Evolutionary conservation across 2,329 filamentous ascomycete genomes (phyloP).

Genomic region (Cladosporium sp.): DNA sequence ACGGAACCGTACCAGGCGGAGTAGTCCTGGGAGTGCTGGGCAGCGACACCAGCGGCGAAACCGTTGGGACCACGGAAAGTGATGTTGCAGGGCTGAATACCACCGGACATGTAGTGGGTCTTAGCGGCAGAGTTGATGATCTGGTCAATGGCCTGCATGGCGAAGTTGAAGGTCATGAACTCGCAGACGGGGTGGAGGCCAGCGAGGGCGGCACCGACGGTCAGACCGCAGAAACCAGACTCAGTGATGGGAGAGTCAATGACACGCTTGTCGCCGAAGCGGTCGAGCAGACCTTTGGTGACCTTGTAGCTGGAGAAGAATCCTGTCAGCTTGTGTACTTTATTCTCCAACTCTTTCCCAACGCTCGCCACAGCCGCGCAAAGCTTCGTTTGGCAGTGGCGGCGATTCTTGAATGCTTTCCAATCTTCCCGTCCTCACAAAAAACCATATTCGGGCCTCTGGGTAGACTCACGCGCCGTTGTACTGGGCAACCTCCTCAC

Average conservation of each 20-base stretch:
- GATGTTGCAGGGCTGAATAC: constrained; percentile 99
- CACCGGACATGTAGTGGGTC: constrained; percentile 99
- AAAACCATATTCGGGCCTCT: background rate
- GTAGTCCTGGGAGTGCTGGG: constrained; percentile 99
- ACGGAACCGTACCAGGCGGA: constrained; percentile 98
- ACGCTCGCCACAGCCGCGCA: background rate
- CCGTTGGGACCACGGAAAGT: constrained; percentile 99
- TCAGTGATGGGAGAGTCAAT: constrained; percentile 99
- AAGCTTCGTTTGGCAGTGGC: background rate
- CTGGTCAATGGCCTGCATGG: constrained; percentile 99
- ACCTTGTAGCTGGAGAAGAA: constrained; percentile 76
- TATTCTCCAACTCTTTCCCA: background rate
- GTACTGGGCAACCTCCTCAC: constrained; percentile 99
- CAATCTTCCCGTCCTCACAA: background rate
- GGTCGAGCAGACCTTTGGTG: constrained; percentile 94
- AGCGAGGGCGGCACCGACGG: constrained; percentile 90
- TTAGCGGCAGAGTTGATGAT: constrained; percentile 99
- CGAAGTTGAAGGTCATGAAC: constrained; percentile 99
- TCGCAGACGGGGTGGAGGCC: constrained; percentile 94
- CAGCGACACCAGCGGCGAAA: constrained; percentile 91
- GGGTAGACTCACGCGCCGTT: constrained; percentile 74
- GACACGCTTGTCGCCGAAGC: constrained; percentile 94
- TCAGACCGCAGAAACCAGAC: constrained; percentile 90
- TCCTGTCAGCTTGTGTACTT: constrained; percentile 15
- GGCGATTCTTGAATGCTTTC: background rate